Base-by-base conservation (phyloP, 805 yeast species). In the Nakazawaea populi region DNA sequence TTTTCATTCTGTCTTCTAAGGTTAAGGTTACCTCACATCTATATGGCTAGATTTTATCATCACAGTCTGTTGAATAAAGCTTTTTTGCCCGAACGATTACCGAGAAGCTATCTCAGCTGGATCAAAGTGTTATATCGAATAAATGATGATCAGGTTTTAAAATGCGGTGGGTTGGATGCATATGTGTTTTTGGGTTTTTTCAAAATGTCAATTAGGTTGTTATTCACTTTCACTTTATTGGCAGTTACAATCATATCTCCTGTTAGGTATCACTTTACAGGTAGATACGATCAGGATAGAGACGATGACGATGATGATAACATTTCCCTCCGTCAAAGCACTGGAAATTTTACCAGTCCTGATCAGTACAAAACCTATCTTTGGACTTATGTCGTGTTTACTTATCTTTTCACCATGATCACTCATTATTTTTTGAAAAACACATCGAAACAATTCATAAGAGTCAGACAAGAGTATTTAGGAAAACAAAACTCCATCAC, bases 401-500 rank as follows among this genome's bases (percentile, higher is more conserved):
- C 97, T 0, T 89, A 89, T 61, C 73, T 87, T 7, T 92, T 94
- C 70, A 92, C 98, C 0, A 69, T 79, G 38, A 59, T 87, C 41
- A 77, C 90, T 0, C 70, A 81, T 24, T 75, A 73, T 55, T 73
- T 80, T 55, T 67, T 94, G 37, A 76, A 84, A 58, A 71, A 79
- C 12, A 91, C 87, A 59, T 87, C 97, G 0, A 74, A 74, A 55
- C 76, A 80, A 54, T 88, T 92, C 37, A 88, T 92, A 32, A 70
- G 74, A 47, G 84, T 87, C 57, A 78, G 98, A 55, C 98, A 92
- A 67, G 70, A 69, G 47, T 86, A 87, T 60, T 71, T 92, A 56
- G 97, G 98, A 0, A 79, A 77, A 55, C 97, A 91, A 64, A 86
- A 86, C 62, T 84, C 96, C 8, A 76, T 92, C 52, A 89, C 98